These are phyloP conservation scores for Kodamaea leandrae DNA, from an alignment of 805 yeast species.

Conservation along the genomic window DNA sequence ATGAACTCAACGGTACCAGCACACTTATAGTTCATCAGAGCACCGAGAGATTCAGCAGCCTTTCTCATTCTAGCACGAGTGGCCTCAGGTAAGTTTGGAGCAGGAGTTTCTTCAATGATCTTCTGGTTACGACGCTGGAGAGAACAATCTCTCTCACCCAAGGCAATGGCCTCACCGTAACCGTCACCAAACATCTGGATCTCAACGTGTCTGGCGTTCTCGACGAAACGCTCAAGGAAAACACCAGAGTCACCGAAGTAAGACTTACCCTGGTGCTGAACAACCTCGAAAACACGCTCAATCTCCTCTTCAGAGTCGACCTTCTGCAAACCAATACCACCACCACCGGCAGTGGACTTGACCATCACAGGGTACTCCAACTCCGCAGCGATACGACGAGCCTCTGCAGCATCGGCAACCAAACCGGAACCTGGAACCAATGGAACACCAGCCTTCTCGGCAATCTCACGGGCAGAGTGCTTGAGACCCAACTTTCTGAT, in stretches of 20 bases:
- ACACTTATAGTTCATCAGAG: constrained; percentile 84
- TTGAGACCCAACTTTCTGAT: constrained; percentile 88
- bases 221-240: constrained; percentile 90
- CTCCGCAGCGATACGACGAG: constrained; percentile 66
- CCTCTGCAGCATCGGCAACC: constrained; percentile 68
- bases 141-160: constrained; percentile 98
- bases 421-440: constrained; percentile 96
- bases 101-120: constrained; percentile 96
- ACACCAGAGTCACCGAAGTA: constrained; percentile 96
- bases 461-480: constrained; percentile 96
- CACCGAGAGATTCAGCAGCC: constrained; percentile 81
- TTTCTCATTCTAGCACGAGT: constrained; percentile 73
- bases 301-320: constrained; percentile 82
- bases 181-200: constrained; percentile 98
- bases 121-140: constrained; percentile 96
- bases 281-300: constrained; percentile 81
- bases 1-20: constrained; percentile 98
- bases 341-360: constrained; percentile 98
- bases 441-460: constrained; percentile 88
- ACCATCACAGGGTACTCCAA: constrained; percentile 92
- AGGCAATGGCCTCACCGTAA: constrained; percentile 82
- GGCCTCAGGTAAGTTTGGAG: constrained; percentile 83
- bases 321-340: constrained; percentile 96
- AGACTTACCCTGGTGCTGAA: constrained; percentile 88
- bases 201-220: constrained; percentile 93